These are phyloP conservation scores for Schwanniomyces sp. DNA, from an alignment of 805 yeast genomes.

Conservation along the genomic window DNA sequence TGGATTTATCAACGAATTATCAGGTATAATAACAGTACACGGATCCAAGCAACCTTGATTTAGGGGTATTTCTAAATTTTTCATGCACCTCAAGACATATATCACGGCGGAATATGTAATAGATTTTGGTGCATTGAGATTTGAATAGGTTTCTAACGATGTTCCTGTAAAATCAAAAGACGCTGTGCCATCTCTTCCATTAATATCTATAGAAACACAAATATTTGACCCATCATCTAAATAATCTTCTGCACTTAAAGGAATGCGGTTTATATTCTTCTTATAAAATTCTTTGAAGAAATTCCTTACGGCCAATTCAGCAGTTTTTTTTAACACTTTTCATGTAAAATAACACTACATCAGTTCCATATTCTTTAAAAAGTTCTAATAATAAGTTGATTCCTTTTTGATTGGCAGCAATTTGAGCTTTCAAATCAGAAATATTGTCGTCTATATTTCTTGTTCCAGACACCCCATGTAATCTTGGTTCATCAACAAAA, in stretches of 20 bases:
- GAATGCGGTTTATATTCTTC: constrained; percentile 44
- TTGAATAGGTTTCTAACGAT: constrained; percentile 65
- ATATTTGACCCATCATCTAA: constrained; percentile 17
- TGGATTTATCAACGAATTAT: constrained; percentile 15
- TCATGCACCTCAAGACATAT: constrained; percentile 76
- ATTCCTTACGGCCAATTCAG: constrained; percentile 66
- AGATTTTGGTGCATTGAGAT: constrained; percentile 84
- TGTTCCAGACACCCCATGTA: constrained; percentile 18
- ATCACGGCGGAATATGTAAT: constrained; percentile 81
- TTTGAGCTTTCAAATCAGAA: constrained; percentile 73
- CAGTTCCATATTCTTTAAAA: constrained; percentile 59
- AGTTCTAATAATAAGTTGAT: constrained; percentile 59
- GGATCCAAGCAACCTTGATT: constrained; percentile 41
- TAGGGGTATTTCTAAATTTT: constrained; percentile 78
- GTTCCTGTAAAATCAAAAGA: constrained; percentile 27
- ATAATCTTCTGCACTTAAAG: constrained; percentile 15
- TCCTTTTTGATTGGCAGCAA: constrained; percentile 85
- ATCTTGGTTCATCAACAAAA: constrained; percentile 15
- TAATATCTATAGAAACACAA: constrained; percentile 51
- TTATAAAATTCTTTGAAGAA: constrained; percentile 15
- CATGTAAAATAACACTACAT: constrained; percentile 72
- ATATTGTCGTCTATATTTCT: constrained; percentile 20
- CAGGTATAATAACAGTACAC: constrained; percentile 14
- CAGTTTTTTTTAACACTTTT: constrained; percentile 77
- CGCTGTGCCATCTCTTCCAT: constrained; percentile 51